A percentile compares a stretch with the other conserved stretches of the same genome.
phyloP scores from a whole-genome alignment of 371 early-diverging fungal species.

The Mucor sp. region DNA sequence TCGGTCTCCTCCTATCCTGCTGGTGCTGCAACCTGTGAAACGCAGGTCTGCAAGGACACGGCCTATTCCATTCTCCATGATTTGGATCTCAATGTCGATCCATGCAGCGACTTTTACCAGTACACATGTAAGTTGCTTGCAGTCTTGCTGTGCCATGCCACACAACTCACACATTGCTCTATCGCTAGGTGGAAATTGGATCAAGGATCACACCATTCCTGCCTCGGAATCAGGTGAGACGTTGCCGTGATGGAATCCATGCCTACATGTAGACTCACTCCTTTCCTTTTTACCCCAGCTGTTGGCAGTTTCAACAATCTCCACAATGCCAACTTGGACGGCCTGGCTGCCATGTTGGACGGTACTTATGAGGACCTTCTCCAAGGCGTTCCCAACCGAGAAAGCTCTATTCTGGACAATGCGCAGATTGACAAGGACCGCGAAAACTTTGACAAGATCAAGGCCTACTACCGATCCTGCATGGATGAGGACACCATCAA shows the following conservation, averaged over 20 bases:
- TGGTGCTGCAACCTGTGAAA: constrained; percentile 2
- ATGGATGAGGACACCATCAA: constrained; percentile 52
- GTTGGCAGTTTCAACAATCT: constrained; percentile 33
- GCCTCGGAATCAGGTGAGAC: constrained; percentile 37
- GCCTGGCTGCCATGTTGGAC: constrained; percentile 25
- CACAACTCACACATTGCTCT: no score
- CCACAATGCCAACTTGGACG: constrained; percentile 32
- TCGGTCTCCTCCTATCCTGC: neutral
- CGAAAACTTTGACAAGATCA: constrained; percentile 47
- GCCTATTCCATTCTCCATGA: constrained; percentile 19
- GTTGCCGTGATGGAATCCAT: no score
- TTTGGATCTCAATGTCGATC: constrained; percentile 41
- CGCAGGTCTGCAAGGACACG: constrained; percentile 13
- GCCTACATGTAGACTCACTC: no score
- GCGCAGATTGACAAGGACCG: constrained; percentile 27
- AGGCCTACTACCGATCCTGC: constrained; percentile 54
- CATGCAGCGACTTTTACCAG: constrained; percentile 48
- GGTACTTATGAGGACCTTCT: constrained; percentile 24
- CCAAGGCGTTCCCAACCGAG: neutral
- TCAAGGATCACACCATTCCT: constrained; percentile 41
- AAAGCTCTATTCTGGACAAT: neutral
- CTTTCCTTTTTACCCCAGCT: constrained; percentile 1
- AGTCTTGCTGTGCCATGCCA: no score
- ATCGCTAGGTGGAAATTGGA: constrained; percentile 53
- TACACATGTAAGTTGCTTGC: constrained; percentile 48